Conservation (phyloP, 1,284 basidiomycete species). For the Fomitopsis betulina region DNA sequence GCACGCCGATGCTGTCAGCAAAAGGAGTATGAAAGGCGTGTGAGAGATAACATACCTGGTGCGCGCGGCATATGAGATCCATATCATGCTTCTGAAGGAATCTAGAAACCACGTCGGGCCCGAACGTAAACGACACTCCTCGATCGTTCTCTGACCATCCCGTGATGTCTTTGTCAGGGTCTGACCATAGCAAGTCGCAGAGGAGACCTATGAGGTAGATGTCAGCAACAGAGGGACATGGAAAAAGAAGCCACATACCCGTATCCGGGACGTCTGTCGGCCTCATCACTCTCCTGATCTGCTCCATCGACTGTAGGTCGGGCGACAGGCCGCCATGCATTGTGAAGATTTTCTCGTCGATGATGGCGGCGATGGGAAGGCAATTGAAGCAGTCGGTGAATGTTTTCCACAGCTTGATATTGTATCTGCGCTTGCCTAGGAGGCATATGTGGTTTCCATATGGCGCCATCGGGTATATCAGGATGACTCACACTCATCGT, state of each 20-base stretch:
- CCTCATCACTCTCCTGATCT: slow-evolving; percentile 98
- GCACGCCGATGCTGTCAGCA: not conserved
- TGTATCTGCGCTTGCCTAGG: slow-evolving; percentile 92
- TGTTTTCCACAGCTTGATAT: slow-evolving; percentile 98
- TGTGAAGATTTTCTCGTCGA: slow-evolving; percentile 96
- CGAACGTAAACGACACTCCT: slow-evolving; percentile 98
- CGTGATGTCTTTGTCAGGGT: slow-evolving; percentile 99
- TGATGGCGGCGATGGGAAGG: slow-evolving; percentile 92
- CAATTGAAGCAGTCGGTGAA: slow-evolving; percentile 98
- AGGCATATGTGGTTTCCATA: slow-evolving; percentile 4
- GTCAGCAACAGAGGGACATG: not conserved
- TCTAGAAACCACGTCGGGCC: slow-evolving; percentile 94
- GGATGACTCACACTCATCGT: slow-evolving; percentile 82
- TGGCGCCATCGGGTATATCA: not conserved
- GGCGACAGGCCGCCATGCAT: slow-evolving; percentile 94
- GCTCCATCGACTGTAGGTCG: slow-evolving; percentile 98
- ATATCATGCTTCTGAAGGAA: slow-evolving; percentile 99
- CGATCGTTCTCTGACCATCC: slow-evolving; percentile 99
- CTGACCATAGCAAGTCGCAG: slow-evolving; percentile 97
- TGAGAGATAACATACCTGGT: slow-evolving; percentile 64
- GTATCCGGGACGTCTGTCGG: slow-evolving; percentile 99
- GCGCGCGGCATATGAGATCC: slow-evolving; percentile 98
- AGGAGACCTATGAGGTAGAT: slow-evolving; percentile 60
- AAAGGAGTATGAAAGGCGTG: not conserved
- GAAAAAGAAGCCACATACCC: slow-evolving; percentile 50